Percentiles rank a stretch among this genome's conserved stretches.
Evolutionary conservation across 768 basidiomycete genomes (phyloP).

Genomic region (Auricularia sp.): DNA sequence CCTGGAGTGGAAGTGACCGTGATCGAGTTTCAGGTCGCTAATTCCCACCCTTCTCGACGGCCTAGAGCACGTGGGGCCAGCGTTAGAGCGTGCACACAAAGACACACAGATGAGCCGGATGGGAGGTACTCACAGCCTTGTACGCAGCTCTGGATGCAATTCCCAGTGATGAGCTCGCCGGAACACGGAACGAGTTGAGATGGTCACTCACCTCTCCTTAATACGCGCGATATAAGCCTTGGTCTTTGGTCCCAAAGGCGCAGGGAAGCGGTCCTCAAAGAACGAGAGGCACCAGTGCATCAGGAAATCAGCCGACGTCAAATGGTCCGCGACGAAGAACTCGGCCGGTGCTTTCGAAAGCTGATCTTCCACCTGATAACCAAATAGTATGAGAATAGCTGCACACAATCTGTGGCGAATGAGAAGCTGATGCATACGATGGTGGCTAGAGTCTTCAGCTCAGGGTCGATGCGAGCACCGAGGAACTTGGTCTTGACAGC

Average conservation of each 20-base stretch:
- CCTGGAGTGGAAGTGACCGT: no score
- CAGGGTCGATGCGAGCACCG: conserved; percentile 14
- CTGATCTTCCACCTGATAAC: conserved; percentile 29
- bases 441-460: conserved; percentile 18
- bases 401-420: background rate
- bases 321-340: conserved; percentile 30
- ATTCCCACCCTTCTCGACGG: no score
- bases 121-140: conserved; percentile 18
- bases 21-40: no score
- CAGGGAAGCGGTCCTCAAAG: conserved; percentile 10
- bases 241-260: conserved; percentile 23
- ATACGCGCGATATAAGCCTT: conserved; percentile 29
- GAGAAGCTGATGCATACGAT: conserved; percentile 15
- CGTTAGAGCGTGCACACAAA: background rate
- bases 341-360: conserved; percentile 21
- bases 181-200: background rate
- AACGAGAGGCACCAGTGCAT: conserved; percentile 33
- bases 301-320: conserved; percentile 37
- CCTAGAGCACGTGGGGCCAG: no score
- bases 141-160: conserved; percentile 21
- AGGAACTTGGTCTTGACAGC: conserved; percentile 9
- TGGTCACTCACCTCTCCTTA: conserved; percentile 26
- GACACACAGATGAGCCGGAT: background rate
- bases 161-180: background rate
- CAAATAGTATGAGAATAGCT: background rate